Evolutionary conservation across 2,329 filamentous ascomycete genomes (phyloP).

Genomic region (Penicillium sp.): DNA sequence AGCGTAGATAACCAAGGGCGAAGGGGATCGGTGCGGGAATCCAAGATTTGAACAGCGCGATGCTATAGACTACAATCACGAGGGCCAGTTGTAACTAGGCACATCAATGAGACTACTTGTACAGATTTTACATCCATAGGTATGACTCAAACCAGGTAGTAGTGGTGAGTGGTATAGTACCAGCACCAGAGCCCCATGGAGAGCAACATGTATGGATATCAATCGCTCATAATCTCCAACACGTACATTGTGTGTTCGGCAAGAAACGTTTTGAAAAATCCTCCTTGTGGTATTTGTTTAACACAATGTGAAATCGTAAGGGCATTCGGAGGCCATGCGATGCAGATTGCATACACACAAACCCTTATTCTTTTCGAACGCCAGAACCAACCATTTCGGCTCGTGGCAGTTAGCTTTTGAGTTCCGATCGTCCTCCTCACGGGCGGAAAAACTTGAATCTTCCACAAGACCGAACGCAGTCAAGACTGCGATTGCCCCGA

Average conservation of each 20-base stretch:
- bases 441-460: constrained; percentile 26
- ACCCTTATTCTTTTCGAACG: constrained; percentile 36
- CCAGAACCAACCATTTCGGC: constrained; percentile 28
- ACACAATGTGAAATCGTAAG: constrained; percentile 39
- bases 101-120: background rate
- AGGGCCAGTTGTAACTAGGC: background rate
- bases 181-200: background rate
- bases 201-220: background rate
- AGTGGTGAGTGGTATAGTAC: background rate
- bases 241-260: background rate
- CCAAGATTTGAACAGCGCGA: constrained; percentile 31
- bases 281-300: constrained; percentile 39
- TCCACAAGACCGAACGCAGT: constrained; percentile 32
- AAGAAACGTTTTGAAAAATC: constrained; percentile 21
- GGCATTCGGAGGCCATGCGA: constrained; percentile 37
- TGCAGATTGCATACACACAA: constrained; percentile 38
- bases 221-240: background rate
- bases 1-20: constrained; percentile 17
- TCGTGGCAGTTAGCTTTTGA: constrained; percentile 32
- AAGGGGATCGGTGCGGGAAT: constrained; percentile 34
- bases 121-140: background rate
- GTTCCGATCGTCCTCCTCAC: constrained; percentile 27
- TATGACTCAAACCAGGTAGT: background rate
- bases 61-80: background rate
- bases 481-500: constrained; percentile 30